Evolutionary conservation across 2,329 filamentous ascomycete genomes (phyloP).

Genomic region (Fusarium metavorans): DNA sequence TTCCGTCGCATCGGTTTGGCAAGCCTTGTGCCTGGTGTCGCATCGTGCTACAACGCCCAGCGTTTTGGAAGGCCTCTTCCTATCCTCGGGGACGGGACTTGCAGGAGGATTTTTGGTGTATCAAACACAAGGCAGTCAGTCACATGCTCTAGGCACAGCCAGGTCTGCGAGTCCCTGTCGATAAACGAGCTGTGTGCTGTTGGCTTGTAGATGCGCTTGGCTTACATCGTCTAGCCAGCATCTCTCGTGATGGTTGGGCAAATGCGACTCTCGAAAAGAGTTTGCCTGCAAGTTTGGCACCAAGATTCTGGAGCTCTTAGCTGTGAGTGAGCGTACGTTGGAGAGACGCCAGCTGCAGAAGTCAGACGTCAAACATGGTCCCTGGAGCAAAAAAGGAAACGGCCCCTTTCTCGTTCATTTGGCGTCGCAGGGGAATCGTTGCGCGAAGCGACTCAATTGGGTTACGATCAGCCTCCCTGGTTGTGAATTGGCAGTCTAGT

Average conservation of each 20-base stretch:
- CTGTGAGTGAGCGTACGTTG: background rate
- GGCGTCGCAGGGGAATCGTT: conserved; percentile 37
- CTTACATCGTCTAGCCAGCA: background rate
- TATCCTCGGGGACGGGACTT: background rate
- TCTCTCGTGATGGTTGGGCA: background rate
- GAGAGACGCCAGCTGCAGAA: background rate
- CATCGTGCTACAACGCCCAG: conserved; percentile 1
- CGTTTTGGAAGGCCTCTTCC: background rate
- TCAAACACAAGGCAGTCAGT: background rate
- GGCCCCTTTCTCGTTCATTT: conserved; percentile 31
- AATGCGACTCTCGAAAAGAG: background rate
- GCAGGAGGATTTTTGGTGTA: background rate
- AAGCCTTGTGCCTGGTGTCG: background rate
- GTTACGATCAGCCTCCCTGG: conserved; percentile 34
- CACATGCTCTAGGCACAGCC: background rate
- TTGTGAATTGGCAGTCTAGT: conserved; percentile 8
- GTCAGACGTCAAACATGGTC: conserved; percentile 25
- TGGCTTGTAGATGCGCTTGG: background rate
- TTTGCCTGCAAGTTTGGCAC: background rate
- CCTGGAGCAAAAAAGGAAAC: conserved; percentile 27
- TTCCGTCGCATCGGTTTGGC: conserved; percentile 8
- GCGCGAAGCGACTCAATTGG: conserved; percentile 31
- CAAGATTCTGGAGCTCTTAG: background rate
- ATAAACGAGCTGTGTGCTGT: background rate
- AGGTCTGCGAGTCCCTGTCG: background rate